Base-by-base conservation (phyloP, 306 rosid genomes). In the Carpinus fangiana region DNA sequence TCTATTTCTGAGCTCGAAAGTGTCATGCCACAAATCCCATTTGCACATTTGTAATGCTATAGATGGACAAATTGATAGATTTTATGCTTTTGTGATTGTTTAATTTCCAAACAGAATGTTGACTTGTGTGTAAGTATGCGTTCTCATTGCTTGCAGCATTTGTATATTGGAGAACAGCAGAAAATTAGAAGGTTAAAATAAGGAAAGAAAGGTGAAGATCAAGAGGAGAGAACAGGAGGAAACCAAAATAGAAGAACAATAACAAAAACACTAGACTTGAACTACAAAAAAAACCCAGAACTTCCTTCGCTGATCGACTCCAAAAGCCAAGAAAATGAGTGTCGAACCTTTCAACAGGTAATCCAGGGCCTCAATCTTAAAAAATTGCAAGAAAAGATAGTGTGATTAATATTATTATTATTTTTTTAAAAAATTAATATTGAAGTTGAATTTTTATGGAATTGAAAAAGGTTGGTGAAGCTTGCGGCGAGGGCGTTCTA, bases 401-500 rank as follows among this genome's bases (percentile, higher is more conserved):
- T n/a, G 47, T 55, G 60, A 55, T 31, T 41, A 23, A 0, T 23
- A 23, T 45, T 41, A 23, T 23, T 23, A 23, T 45, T 48, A 56
- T 73, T 28, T 43, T 54, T 57, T 57, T 79, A 7, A 43, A 43
- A 7, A 43, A 31, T 26, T 34, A 3, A 59, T 17, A 9, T n/a
- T 55, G 10, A n/a, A 23, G 51, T 64, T 38, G 47, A 21, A 43
- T 73, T 54, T 59, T 8, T 53, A 71, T 12, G 76, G 52, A 38
- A 8, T 70, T 5, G 8, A 61, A 26, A 59, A 61, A 94, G 96
- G 90, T 76, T 95, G 84, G 99, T 93, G 85, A 92, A 93, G 87
- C 87, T 95, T 55, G 88, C 91, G 14, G 99, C 93, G 41, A 90
- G 99, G 80, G 97, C 99, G 57, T 93, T 95, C 84, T 93, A 95